A percentile compares a stretch with the other conserved stretches of the same genome.
These are phyloP conservation scores for Fusarium euwallaceae DNA, from an alignment of 2,329 filamentous ascomycete species.

Conservation along the genomic window DNA sequence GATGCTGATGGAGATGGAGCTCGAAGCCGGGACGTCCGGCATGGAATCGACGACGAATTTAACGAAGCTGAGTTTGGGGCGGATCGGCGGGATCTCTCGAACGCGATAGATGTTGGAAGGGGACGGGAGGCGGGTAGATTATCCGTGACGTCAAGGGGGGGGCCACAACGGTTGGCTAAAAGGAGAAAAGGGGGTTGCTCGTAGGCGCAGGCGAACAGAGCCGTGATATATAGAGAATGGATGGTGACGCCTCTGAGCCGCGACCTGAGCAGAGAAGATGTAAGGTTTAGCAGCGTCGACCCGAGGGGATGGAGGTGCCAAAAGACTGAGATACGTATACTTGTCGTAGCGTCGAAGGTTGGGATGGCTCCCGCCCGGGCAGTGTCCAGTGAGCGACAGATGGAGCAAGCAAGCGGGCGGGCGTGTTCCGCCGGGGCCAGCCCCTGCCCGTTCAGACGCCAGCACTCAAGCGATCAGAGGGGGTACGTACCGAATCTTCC, in stretches of 20 bases:
- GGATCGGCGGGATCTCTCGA: slow-evolving; percentile 43
- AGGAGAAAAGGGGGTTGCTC: slow-evolving; percentile 25
- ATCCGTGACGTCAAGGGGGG: slow-evolving; percentile 46
- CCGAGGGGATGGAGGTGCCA: slow-evolving; percentile 3
- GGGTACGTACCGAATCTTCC: slow-evolving; percentile 32
- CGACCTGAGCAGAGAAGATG: slow-evolving; percentile 22
- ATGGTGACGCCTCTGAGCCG: slow-evolving; percentile 8
- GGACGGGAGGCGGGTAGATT: slow-evolving; percentile 31
- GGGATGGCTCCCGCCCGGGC: slow-evolving; percentile 11
- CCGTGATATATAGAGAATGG: slow-evolving; percentile 17
- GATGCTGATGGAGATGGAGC: slow-evolving; percentile 4
- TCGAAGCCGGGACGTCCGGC: slow-evolving; percentile 9
- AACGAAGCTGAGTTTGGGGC: slow-evolving; percentile 23
- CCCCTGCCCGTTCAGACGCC: slow-evolving; percentile 30
- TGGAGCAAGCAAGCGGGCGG: slow-evolving; percentile 3
- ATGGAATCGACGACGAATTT: slow-evolving; percentile 32
- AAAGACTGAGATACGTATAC: slow-evolving; percentile 17
- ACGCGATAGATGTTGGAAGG: slow-evolving; percentile 25
- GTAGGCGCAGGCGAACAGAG: slow-evolving; percentile 26
- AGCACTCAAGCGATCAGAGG: slow-evolving; percentile 31
- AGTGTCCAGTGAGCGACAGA: slow-evolving; percentile 15
- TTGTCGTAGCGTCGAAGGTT: slow-evolving; percentile 26
- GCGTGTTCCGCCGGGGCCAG: slow-evolving; percentile 21
- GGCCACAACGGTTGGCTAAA: slow-evolving; percentile 26
- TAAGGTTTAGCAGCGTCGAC: slow-evolving; percentile 15